Conservation (phyloP, 208 protist genomes). For the Polymyxa betae region DNA sequence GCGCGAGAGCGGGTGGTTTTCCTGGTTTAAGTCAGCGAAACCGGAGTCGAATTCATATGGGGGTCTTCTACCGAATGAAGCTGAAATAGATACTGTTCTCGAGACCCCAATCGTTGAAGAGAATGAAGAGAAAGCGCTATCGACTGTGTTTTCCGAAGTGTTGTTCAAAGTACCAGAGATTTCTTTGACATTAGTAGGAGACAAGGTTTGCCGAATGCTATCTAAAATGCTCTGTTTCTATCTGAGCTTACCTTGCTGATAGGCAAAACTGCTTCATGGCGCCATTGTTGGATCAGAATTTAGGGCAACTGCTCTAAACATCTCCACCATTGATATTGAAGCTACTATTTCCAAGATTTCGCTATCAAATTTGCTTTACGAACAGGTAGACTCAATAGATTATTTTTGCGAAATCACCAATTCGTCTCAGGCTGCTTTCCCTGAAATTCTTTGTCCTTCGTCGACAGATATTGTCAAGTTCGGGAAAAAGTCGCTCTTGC, state of each 20-base stretch:
- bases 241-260: not conserved
- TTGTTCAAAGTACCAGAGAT: not conserved
- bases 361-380: not conserved
- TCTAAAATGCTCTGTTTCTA: not conserved
- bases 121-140: not conserved
- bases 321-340: not conserved
- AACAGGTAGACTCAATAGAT: not conserved
- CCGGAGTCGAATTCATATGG: not conserved
- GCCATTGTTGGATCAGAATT: not conserved
- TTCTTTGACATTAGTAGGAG: not conserved
- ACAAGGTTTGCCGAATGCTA: not conserved
- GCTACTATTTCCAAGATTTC: not conserved
- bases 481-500: not conserved
- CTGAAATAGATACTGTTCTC: not conserved
- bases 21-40: not conserved
- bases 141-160: not conserved
- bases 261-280: not conserved
- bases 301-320: not conserved
- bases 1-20: not conserved
- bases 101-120: not conserved
- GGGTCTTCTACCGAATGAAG: not conserved
- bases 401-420: not conserved
- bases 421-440: not conserved
- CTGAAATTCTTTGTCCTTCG: constrained; percentile 21
- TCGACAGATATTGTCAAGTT: not conserved